phyloP scores from a whole-genome alignment of 2,329 filamentous ascomycete species.

The Colletotrichum lupini region DNA sequence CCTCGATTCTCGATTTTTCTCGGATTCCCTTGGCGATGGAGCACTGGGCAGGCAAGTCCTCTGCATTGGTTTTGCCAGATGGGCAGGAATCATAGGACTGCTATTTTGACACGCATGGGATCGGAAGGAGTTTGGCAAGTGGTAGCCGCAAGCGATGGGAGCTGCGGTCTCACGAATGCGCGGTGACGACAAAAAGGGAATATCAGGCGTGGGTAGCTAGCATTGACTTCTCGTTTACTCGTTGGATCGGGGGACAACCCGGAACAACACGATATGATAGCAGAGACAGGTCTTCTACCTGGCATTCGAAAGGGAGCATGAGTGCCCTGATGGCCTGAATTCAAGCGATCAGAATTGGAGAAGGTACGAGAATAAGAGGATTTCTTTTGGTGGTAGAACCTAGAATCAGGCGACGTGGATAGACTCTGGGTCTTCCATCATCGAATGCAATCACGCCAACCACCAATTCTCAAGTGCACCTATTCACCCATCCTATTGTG shows the following conservation, averaged over 20 bases:
- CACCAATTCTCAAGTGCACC: background rate
- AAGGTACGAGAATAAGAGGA: background rate
- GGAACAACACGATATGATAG: background rate
- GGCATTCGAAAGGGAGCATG: background rate
- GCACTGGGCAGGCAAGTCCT: slow-evolving; percentile 29
- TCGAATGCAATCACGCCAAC: background rate
- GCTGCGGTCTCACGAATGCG: slow-evolving; percentile 30
- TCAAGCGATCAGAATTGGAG: background rate
- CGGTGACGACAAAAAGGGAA: slow-evolving; percentile 19
- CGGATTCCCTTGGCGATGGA: slow-evolving; percentile 31
- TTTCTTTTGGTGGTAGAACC: background rate
- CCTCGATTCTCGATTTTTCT: slow-evolving; percentile 29
- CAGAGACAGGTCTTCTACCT: background rate
- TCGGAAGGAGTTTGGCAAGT: slow-evolving; percentile 35
- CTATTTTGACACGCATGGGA: slow-evolving; percentile 35
- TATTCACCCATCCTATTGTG: background rate
- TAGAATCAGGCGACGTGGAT: background rate
- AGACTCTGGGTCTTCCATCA: background rate
- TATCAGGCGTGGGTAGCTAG: slow-evolving; percentile 28
- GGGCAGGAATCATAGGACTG: slow-evolving; percentile 34
- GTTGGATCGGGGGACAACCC: background rate
- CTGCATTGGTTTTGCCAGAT: slow-evolving; percentile 17
- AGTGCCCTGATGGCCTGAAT: background rate
- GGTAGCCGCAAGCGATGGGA: slow-evolving; percentile 22
- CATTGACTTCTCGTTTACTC: slow-evolving; percentile 27